A percentile compares a stretch with the other conserved stretches of the same genome.
phyloP scores from a whole-genome alignment of 495 filamentous ascomycete genomes.

The Niebla homalea region DNA sequence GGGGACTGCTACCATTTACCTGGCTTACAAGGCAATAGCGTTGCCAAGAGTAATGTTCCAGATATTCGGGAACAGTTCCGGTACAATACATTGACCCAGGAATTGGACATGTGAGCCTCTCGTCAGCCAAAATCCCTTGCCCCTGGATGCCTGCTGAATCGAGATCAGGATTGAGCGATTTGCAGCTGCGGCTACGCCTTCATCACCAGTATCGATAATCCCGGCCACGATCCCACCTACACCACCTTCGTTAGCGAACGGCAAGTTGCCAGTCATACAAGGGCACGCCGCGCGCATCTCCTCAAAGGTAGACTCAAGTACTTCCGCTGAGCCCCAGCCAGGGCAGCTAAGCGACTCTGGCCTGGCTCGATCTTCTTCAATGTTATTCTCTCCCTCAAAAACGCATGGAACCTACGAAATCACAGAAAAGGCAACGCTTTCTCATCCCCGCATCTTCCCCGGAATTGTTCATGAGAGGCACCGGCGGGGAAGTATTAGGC shows the following conservation, averaged over 20 bases:
- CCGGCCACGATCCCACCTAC: not conserved
- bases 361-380: slow-evolving; percentile 11
- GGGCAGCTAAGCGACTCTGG: slow-evolving; percentile 15
- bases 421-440: slow-evolving; percentile 29
- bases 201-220: slow-evolving; percentile 5
- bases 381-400: slow-evolving; percentile 12
- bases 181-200: slow-evolving; percentile 7
- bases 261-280: not conserved
- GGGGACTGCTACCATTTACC: slow-evolving; percentile 59
- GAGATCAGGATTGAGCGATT: slow-evolving; percentile 14
- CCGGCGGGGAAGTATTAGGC: slow-evolving; percentile 33
- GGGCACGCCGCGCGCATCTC: not conserved
- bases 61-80: slow-evolving; percentile 82
- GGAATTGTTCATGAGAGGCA: slow-evolving; percentile 51
- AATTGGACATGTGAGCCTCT: slow-evolving; percentile 60
- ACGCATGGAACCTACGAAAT: slow-evolving; percentile 11
- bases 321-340: slow-evolving; percentile 15
- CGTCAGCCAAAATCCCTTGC: not conserved
- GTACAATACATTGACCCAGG: slow-evolving; percentile 67
- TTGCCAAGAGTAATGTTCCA: slow-evolving; percentile 91
- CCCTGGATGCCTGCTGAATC: not conserved
- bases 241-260: not conserved
- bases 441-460: slow-evolving; percentile 59
- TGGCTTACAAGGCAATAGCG: slow-evolving; percentile 70
- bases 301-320: slow-evolving; percentile 18